Evolutionary conservation across 2,329 filamentous ascomycete genomes (phyloP).

Genomic region (Furcasterigmium sp.): DNA sequence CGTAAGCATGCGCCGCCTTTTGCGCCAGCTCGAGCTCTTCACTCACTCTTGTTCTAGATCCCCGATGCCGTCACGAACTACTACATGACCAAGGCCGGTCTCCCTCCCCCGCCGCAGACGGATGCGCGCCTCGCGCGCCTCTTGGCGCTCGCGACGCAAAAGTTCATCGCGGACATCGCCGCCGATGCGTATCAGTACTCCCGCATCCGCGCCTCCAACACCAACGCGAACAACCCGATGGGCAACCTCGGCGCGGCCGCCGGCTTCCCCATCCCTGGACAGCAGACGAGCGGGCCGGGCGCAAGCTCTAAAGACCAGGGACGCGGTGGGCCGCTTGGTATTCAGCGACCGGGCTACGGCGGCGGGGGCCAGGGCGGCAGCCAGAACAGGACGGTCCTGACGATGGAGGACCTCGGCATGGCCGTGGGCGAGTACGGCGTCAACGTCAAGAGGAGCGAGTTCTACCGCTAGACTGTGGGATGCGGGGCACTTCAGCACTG

Average conservation of each 20-base stretch:
- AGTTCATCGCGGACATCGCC: slow-evolving; percentile 96
- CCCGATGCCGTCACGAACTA: slow-evolving; percentile 97
- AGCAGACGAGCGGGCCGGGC: slow-evolving; percentile 49
- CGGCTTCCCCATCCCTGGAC: slow-evolving; percentile 61
- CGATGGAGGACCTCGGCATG: slow-evolving; percentile 98
- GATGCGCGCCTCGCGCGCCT: slow-evolving; percentile 87
- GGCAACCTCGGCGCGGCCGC: slow-evolving; percentile 74
- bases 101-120: slow-evolving; percentile 86
- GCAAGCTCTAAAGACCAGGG: slow-evolving; percentile 54
- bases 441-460: slow-evolving; percentile 95
- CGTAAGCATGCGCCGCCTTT: slow-evolving; percentile 48
- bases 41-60: slow-evolving; percentile 55
- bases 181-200: slow-evolving; percentile 98
- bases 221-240: slow-evolving; percentile 85
- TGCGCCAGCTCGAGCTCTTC: not conserved
- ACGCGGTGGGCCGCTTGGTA: slow-evolving; percentile 58
- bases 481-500: slow-evolving; percentile 5
- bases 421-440: slow-evolving; percentile 96
- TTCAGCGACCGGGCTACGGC: slow-evolving; percentile 74
- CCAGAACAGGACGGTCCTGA: slow-evolving; percentile 88
- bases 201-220: slow-evolving; percentile 87
- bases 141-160: slow-evolving; percentile 94
- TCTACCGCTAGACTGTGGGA: slow-evolving; percentile 63
- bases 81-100: slow-evolving; percentile 93
- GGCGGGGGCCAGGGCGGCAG: slow-evolving; percentile 85